phyloP scores from a whole-genome alignment of 75 land plant species.

The Sequoiadendron giganteum region DNA sequence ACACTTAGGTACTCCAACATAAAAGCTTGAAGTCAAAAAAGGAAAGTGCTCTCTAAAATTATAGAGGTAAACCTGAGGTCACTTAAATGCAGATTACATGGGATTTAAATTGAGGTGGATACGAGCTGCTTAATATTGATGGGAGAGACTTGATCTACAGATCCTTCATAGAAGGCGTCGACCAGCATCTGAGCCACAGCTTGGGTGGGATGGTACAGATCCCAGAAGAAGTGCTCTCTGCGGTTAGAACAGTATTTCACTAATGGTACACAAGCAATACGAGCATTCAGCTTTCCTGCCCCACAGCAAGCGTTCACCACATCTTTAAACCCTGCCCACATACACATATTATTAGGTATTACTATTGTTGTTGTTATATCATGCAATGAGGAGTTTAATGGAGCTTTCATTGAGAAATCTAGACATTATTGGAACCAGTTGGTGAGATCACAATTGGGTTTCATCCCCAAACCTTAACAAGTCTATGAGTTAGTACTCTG shows the following conservation, averaged over 20 bases:
- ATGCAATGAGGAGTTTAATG: too few species aligned
- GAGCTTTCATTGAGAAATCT: too few species aligned
- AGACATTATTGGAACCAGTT: too few species aligned
- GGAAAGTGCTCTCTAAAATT: too few species aligned
- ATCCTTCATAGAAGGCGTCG: conserved; percentile 35
- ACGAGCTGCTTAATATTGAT: conserved; percentile 52
- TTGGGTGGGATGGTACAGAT: conserved; percentile 75
- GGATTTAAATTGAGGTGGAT: conserved; percentile 1
- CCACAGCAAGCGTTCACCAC: conserved; percentile 74
- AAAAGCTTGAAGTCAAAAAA: too few species aligned
- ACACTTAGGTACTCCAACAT: too few species aligned
- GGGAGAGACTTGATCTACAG: conserved; percentile 32
- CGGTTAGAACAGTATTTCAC: conserved; percentile 52
- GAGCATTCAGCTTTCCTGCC: conserved; percentile 50
- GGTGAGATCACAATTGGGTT: too few species aligned
- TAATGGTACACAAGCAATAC: conserved; percentile 57
- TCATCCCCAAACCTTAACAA: too few species aligned
- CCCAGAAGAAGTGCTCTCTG: conserved; percentile 68
- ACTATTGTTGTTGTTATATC: neutral
- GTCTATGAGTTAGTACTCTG: too few species aligned
- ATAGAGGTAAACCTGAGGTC: too few species aligned
- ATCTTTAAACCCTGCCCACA: conserved; percentile 55
- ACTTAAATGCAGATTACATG: neutral
- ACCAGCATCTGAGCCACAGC: conserved; percentile 29
- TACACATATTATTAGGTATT: neutral